Conservation (phyloP, 2,329 filamentous ascomycete genomes). For the Graphilbum ipis-grandicollis region DNA sequence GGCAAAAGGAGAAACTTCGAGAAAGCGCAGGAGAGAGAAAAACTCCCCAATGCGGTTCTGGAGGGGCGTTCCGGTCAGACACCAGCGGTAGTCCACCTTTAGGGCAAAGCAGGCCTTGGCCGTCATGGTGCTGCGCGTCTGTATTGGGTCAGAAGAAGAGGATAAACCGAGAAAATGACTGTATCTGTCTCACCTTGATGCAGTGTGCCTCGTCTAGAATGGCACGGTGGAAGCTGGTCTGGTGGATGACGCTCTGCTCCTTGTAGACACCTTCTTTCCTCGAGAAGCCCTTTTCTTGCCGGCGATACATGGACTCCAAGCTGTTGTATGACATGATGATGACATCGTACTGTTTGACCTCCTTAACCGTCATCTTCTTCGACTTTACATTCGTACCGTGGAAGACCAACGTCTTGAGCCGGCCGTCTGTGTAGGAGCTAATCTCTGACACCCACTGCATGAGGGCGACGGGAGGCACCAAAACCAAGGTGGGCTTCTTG, state of each 20-base stretch:
- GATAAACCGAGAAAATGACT: too few species aligned
- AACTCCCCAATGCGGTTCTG: constrained; percentile 97
- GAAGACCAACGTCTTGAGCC: constrained; percentile 76
- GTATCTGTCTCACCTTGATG: constrained; percentile 51
- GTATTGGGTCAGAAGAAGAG: too few species aligned
- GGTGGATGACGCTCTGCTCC: constrained; percentile 64
- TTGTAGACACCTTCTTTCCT: constrained; percentile 68
- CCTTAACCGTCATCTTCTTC: constrained; percentile 57
- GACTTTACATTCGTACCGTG: constrained; percentile 75
- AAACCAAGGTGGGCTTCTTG: constrained; percentile 64
- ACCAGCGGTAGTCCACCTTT: constrained; percentile 82
- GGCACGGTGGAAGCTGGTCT: constrained; percentile 73
- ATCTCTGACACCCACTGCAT: constrained; percentile 92
- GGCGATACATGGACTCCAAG: constrained; percentile 80
- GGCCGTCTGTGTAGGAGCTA: constrained; percentile 66
- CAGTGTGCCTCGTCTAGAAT: constrained; percentile 79
- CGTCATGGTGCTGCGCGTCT: constrained; percentile 67
- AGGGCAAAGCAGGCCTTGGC: constrained; percentile 91
- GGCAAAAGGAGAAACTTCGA: constrained; percentile 76
- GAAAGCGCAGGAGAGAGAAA: constrained; percentile 83
- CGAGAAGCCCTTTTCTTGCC: constrained; percentile 79
- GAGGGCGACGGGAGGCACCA: constrained; percentile 81
- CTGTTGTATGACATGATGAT: constrained; percentile 96
- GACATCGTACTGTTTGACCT: constrained; percentile 72
- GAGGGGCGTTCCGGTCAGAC: constrained; percentile 81